These are phyloP conservation scores for Echites panduratus DNA, from an alignment of 257 asterid genomes.

Conservation along the genomic window DNA sequence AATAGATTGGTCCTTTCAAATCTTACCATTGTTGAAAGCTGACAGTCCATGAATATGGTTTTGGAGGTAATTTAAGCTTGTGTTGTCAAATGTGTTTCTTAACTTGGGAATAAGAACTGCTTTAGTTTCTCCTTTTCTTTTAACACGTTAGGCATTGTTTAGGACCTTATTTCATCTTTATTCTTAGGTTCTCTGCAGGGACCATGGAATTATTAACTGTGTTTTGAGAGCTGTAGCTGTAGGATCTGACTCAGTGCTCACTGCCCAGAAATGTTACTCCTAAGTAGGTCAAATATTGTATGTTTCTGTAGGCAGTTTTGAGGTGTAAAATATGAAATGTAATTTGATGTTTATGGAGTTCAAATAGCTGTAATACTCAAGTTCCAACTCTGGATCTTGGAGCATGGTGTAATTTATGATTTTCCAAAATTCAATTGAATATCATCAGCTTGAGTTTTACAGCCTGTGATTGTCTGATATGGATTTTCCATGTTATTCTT, in stretches of 20 bases:
- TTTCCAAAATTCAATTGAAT: slow-evolving; percentile 1
- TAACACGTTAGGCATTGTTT: neutral
- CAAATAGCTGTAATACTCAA: neutral
- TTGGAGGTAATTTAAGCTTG: slow-evolving; percentile 5
- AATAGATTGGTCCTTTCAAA: slow-evolving; percentile 7
- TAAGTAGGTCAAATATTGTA: neutral
- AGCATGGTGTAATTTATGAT: neutral
- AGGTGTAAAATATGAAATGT: neutral
- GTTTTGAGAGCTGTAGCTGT: neutral
- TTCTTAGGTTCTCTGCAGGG: neutral
- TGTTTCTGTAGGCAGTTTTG: neutral
- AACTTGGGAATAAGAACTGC: neutral
- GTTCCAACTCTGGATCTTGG: neutral
- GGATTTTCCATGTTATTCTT: neutral
- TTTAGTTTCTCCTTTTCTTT: neutral
- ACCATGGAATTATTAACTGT: neutral
- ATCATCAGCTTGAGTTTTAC: neutral
- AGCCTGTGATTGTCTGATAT: neutral
- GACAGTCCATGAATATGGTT: neutral
- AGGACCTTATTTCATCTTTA: neutral
- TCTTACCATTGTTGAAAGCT: neutral
- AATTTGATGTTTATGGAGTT: neutral
- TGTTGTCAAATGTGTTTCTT: slow-evolving; percentile 8
- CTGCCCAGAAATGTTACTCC: neutral
- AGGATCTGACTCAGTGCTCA: slow-evolving; percentile 1